A percentile compares a stretch with the other conserved stretches of the same genome.
These are phyloP conservation scores for Monsonia emarginata DNA, from an alignment of 441 rosid species.

Conservation along the genomic window DNA sequence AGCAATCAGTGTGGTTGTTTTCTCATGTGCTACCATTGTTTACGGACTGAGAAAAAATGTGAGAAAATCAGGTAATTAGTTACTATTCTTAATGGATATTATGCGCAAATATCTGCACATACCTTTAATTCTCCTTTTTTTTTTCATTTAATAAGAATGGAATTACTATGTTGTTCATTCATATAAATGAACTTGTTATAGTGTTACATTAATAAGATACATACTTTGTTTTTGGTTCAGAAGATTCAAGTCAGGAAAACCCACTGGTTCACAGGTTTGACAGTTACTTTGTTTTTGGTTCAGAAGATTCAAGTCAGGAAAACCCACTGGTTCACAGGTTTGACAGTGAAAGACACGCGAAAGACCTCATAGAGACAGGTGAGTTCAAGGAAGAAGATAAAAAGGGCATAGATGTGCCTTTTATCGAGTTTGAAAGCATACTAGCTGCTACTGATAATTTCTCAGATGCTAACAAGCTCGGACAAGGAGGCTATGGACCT, in stretches of 20 bases:
- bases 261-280: slow-evolving; percentile 24
- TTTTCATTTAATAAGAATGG: not conserved
- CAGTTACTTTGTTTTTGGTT: slow-evolving; percentile 14
- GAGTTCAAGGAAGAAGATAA: slow-evolving; percentile 37
- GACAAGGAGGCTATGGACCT: slow-evolving; percentile 56
- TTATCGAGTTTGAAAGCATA: slow-evolving; percentile 37
- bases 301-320: slow-evolving; percentile 26
- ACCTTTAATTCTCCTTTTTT: not conserved
- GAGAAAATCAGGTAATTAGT: slow-evolving; percentile 28
- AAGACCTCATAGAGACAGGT: slow-evolving; percentile 34
- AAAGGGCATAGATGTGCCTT: slow-evolving; percentile 41
- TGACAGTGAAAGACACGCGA: slow-evolving; percentile 33
- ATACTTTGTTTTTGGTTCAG: slow-evolving; percentile 18
- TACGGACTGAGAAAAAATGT: slow-evolving; percentile 31
- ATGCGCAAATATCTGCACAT: not conserved
- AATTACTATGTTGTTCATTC: not conserved
- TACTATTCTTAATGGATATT: not conserved
- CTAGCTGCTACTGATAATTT: slow-evolving; percentile 43
- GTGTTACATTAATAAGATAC: too few relatives aligned
- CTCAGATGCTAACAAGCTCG: slow-evolving; percentile 42
- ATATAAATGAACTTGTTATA: not conserved
- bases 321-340: slow-evolving; percentile 23
- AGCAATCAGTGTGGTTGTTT: slow-evolving; percentile 25
- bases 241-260: slow-evolving; percentile 22
- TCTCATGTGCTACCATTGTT: slow-evolving; percentile 26